Evolutionary conservation across 148 eudicot species (phyloP), one percentile per base, ranked within the genome.

Genomic region (Cornus florida): DNA sequence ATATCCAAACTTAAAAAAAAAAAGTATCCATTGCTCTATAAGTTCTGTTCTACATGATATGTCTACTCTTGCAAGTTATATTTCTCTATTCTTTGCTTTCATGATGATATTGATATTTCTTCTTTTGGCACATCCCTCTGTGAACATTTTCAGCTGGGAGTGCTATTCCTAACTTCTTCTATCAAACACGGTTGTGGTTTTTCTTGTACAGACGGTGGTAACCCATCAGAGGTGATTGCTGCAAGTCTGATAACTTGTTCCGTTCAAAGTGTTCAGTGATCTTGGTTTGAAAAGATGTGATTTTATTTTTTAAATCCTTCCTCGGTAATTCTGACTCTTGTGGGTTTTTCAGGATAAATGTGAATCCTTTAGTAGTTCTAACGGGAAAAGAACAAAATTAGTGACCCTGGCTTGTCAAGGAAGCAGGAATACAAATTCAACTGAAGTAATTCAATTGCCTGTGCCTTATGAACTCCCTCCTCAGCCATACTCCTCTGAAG

Each of bases 401-500:
- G 99, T 92, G 73, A 83, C 97, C 53, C 81, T 96, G 80, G 79
- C 87, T 76, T 90, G 90, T 91, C 86, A 78, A 46, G 89, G 84
- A 67, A 86, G 72, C 69, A 77, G 38, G 48, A 75, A 83, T 22
- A 32, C 39, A 16, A 84, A 92, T 70, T 60, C 86, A 13, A 66
- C 81, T 56, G 97, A 92, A 86, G 83, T 91, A 46, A 82, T 96
- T 79, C 79, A 50, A 22, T 82, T 96, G 77, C 99, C 98, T 59
- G 86, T 96, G 66, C 98, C 99, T 11, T 96, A 93, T 65, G 95
- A 92, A 77, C 95, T 96, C 79, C 99, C 98, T 86, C 98, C 98
- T 70, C 88, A 70, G 71, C 86, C 86, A 53, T 96, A 93, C 82
- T 85, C 97, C 46, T 60, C 94, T 4, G 90, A 88, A 89, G 98